phyloP scores from a whole-genome alignment of 1,139 yeast genomes.

The Geotrichum carabidarum region DNA sequence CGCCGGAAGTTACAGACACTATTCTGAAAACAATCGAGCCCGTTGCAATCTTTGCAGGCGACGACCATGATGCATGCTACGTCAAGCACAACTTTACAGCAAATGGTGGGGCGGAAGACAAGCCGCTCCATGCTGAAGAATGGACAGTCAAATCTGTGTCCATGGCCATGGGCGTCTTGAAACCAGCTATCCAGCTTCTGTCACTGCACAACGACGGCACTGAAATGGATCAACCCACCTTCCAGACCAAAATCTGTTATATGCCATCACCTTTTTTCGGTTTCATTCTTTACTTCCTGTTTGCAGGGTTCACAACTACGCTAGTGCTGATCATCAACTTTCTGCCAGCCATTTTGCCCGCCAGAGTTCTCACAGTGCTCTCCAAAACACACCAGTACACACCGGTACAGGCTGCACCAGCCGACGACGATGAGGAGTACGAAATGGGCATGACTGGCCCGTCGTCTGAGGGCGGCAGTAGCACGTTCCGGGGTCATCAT shows the following conservation, averaged over 20 bases:
- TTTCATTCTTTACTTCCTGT: conserved; percentile 30
- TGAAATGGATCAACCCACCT: conserved; percentile 7
- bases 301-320: conserved; percentile 24
- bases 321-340: conserved; percentile 20
- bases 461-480: too few relatives aligned
- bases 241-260: conserved; percentile 51
- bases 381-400: neutral
- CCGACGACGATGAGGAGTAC: too few relatives aligned
- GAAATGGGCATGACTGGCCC: too few relatives aligned
- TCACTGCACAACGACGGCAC: conserved; percentile 42
- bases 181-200: conserved; percentile 84
- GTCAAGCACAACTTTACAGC: conserved; percentile 50
- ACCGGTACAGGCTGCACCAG: too few relatives aligned
- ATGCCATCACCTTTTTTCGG: conserved; percentile 67
- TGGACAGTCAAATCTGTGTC: conserved; percentile 83
- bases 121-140: conserved; percentile 48
- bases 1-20: conserved; percentile 51
- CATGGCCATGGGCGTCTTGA: conserved; percentile 83
- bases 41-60: conserved; percentile 73
- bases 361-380: neutral
- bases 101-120: conserved; percentile 21
- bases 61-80: conserved; percentile 94
- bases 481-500: too few relatives aligned
- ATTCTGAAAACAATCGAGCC: conserved; percentile 60
- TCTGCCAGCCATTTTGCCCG: neutral